Evolutionary conservation across 306 rosid species (phyloP), one percentile per base, ranked within the genome.

Genomic region (Cyamopsis tetragonoloba): DNA sequence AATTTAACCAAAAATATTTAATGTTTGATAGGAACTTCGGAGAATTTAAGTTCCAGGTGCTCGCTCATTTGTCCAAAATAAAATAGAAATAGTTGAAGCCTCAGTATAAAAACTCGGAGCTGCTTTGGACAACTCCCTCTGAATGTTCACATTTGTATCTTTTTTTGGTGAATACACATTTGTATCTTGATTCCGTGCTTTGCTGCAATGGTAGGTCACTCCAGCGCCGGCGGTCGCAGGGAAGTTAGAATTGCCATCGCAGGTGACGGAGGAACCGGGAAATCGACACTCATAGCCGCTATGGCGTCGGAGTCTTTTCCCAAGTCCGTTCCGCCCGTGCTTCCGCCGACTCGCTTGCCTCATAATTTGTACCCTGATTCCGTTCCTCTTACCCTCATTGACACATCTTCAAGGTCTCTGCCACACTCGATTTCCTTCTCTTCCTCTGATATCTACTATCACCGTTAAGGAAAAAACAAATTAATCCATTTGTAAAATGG

Each of bases 231-330:
- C 37, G 13, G 2, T 19, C 43, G 51, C 2, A 47, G 5, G 34
- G 59, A 2, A 3, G 22, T 71, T 60, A 38, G 74, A 56, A 30
- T 71, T 27, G 65, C 23, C 37, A 20, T 77, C 8, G 53, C 23
- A 11, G 92, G 95, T 0, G 96, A 87, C 53, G 68, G 72, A 11
- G 83, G 60, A 72, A 82, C 92, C 55, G 95, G 96, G 0, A 90
- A 90, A 81, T 82, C 96, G 23, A 85, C 86, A 64, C 85, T 90
- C 74, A 55, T 77, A 4, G 71, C 72, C 13, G 47, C 77, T 41
- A 70, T 70, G 68, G 67, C 46, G 1, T 77, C 77, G n/a, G 68
- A 62, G 15, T 77, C 77, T 32, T 70, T 62, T 38, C 62, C 72
- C 9, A 6, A 42, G 6, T 43, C 44, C 15, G 81, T 77, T 35